A percentile compares a stretch with the other conserved stretches of the same genome.
Conservation (phyloP, 2,329 filamentous ascomycete genomes). For the Venturia effusa region DNA sequence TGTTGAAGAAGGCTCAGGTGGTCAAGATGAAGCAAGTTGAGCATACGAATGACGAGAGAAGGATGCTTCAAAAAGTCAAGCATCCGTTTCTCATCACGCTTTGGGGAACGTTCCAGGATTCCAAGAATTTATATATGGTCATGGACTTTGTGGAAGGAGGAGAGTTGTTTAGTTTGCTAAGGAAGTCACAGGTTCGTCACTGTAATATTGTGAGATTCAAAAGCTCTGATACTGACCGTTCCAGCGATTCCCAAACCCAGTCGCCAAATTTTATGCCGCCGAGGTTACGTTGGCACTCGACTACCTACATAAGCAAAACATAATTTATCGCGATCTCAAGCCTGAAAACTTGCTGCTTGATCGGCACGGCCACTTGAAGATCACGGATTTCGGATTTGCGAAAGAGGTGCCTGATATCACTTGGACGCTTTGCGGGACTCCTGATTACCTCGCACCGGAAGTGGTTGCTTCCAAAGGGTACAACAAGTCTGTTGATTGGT, state of each 20-base stretch:
- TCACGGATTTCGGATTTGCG: slow-evolving; percentile 96
- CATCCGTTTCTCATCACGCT: slow-evolving; percentile 96
- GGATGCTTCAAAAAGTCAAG: slow-evolving; percentile 93
- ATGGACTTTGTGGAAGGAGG: slow-evolving; percentile 99
- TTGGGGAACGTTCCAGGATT: slow-evolving; percentile 97
- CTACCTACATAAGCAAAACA: slow-evolving; percentile 87
- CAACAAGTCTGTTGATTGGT: slow-evolving; percentile 99
- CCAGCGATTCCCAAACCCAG: slow-evolving; percentile 96
- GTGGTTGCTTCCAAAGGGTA: slow-evolving; percentile 99
- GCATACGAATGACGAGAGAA: slow-evolving; percentile 95
- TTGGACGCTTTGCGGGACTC: slow-evolving; percentile 95
- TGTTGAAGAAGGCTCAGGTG: slow-evolving; percentile 95
- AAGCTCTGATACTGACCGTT: background rate
- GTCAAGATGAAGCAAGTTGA: slow-evolving; percentile 99
- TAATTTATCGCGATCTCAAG: slow-evolving; percentile 97
- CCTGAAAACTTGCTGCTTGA: slow-evolving; percentile 88
- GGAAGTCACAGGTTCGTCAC: slow-evolving; percentile 74
- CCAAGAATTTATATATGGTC: slow-evolving; percentile 96
- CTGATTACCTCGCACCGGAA: slow-evolving; percentile 93
- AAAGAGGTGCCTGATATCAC: slow-evolving; percentile 98
- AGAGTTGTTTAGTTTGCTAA: slow-evolving; percentile 87
- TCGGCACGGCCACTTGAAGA: slow-evolving; percentile 88
- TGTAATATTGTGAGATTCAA: background rate
- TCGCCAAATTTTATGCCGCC: slow-evolving; percentile 97
- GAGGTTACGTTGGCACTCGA: slow-evolving; percentile 93